A percentile compares a stretch with the other conserved stretches of the same genome.
Conservation (phyloP, 2,329 filamentous ascomycete genomes). For the Calonectria leucothoes region DNA sequence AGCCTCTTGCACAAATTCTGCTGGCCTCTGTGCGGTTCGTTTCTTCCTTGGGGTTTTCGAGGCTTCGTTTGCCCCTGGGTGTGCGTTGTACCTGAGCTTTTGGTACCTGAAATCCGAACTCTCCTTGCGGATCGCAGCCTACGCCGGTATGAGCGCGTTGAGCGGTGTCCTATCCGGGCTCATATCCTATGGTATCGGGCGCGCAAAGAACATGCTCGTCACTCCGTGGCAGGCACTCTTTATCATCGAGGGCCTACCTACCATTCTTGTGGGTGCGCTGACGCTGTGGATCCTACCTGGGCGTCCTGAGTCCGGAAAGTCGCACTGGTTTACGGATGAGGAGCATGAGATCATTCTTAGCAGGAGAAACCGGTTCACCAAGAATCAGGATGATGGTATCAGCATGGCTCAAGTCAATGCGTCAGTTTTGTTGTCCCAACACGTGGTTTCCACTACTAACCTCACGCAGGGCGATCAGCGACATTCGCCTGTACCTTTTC, state of each 20-base stretch:
- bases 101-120: constrained; percentile 29
- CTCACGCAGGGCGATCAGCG: constrained; percentile 9
- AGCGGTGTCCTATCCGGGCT: constrained; percentile 27
- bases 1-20: constrained; percentile 21
- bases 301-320: constrained; percentile 25
- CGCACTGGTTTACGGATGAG: constrained; percentile 28
- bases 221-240: constrained; percentile 28
- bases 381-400: constrained; percentile 27
- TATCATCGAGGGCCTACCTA: constrained; percentile 26
- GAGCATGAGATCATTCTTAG: constrained; percentile 30
- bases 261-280: constrained; percentile 18
- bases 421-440: not conserved
- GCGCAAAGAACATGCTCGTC: constrained; percentile 23
- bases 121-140: constrained; percentile 27
- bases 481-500: constrained; percentile 28
- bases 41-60: constrained; percentile 25
- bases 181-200: constrained; percentile 22
- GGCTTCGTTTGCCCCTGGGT: constrained; percentile 22
- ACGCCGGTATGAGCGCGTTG: constrained; percentile 30
- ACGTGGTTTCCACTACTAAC: not conserved
- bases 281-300: constrained; percentile 28
- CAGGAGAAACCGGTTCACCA: constrained; percentile 19
- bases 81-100: constrained; percentile 27
- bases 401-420: constrained; percentile 26
- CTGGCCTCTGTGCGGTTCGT: constrained; percentile 13